phyloP scores from a whole-genome alignment of 2,329 filamentous ascomycete species.

The Pyrenochaeta sp. region DNA sequence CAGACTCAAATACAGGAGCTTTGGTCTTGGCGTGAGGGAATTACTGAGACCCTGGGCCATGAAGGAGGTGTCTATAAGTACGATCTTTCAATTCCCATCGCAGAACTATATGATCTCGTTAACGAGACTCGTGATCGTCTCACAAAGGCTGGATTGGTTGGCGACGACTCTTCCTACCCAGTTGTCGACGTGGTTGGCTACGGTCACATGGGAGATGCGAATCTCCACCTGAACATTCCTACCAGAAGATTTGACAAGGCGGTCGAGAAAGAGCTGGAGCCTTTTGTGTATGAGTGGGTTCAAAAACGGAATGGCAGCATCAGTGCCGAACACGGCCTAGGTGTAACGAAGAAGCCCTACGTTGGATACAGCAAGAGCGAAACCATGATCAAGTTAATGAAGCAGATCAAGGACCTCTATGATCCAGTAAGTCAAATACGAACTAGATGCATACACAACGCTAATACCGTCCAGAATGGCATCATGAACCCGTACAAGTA shows the following conservation, averaged over 20 bases:
- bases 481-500: conserved; percentile 99
- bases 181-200: conserved; percentile 94
- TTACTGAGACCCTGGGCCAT: conserved; percentile 87
- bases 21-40: conserved; percentile 93
- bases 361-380: conserved; percentile 91
- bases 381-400: conserved; percentile 90
- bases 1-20: conserved; percentile 86
- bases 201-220: conserved; percentile 97
- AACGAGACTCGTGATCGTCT: conserved; percentile 81
- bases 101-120: conserved; percentile 86
- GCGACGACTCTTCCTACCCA: conserved; percentile 75
- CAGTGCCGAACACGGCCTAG: conserved; percentile 94
- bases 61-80: conserved; percentile 98
- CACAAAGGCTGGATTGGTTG: conserved; percentile 74
- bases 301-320: conserved; percentile 87
- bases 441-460: neutral
- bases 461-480: conserved; percentile 70
- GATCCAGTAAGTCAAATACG: conserved; percentile 77
- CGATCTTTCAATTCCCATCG: conserved; percentile 90
- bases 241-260: conserved; percentile 83
- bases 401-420: conserved; percentile 90
- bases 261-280: conserved; percentile 88
- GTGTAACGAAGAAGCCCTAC: conserved; percentile 93
- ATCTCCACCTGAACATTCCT: conserved; percentile 91
- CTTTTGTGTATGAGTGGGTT: conserved; percentile 98